Evolutionary conservation across 495 filamentous ascomycete species (phyloP).

Genomic region (Aspergillus steynii): DNA sequence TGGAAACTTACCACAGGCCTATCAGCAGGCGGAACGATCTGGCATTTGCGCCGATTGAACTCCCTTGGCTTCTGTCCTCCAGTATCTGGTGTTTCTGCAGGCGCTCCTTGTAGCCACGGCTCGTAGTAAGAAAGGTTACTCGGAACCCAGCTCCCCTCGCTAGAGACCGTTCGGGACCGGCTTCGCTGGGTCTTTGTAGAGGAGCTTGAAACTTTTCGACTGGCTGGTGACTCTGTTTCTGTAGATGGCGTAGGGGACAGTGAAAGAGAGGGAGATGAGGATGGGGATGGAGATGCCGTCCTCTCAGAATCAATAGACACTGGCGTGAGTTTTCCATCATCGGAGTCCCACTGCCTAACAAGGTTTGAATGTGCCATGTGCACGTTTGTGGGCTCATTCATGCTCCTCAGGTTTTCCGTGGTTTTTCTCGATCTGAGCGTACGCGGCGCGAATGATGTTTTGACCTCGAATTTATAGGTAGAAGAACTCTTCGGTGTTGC

Average conservation of each 20-base stretch:
- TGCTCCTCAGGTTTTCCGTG: conserved; percentile 10
- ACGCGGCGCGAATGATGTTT: not conserved
- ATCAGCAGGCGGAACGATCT: conserved; percentile 43
- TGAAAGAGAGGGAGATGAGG: conserved; percentile 3
- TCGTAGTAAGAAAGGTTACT: conserved; percentile 46
- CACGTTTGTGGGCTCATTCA: conserved; percentile 33
- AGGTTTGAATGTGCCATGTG: conserved; percentile 43
- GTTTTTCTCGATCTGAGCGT: conserved; percentile 6
- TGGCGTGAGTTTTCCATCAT: conserved; percentile 18
- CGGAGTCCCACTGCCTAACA: conserved; percentile 31
- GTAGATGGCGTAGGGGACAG: conserved; percentile 18
- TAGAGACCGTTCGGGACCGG: conserved; percentile 43
- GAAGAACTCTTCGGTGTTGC: conserved; percentile 6
- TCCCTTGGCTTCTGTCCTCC: conserved; percentile 29
- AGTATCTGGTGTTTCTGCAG: conserved; percentile 31
- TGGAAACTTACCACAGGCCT: conserved; percentile 30
- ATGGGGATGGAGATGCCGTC: conserved; percentile 19
- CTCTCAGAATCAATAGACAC: conserved; percentile 9
- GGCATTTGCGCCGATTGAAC: conserved; percentile 40
- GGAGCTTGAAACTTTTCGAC: conserved; percentile 17
- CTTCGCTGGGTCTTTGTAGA: conserved; percentile 30
- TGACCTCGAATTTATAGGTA: not conserved
- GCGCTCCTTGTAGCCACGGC: conserved; percentile 45
- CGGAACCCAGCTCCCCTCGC: conserved; percentile 45
- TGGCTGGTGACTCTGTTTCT: conserved; percentile 12